Conservation (phyloP, 1,284 basidiomycete genomes). For the Xanthoconium separans region DNA sequence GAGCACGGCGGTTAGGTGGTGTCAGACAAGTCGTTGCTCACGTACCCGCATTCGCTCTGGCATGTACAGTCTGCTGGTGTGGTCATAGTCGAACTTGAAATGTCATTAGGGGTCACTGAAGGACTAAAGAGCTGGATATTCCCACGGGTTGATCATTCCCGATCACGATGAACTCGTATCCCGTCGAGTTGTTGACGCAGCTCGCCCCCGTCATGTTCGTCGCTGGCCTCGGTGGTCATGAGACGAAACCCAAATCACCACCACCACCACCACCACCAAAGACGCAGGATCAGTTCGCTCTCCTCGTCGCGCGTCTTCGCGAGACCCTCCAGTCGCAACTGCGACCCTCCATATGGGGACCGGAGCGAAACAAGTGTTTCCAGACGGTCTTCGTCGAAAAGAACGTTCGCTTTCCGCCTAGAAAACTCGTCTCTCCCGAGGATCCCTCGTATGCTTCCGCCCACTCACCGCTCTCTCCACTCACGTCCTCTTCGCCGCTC, state of each 20-base stretch:
- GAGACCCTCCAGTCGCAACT: slow-evolving; percentile 63
- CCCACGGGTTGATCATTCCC: slow-evolving; percentile 5
- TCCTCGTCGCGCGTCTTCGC: slow-evolving; percentile 55
- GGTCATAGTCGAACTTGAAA: slow-evolving; percentile 1
- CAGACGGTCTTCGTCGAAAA: slow-evolving; percentile 82
- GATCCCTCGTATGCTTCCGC: slow-evolving; percentile 50
- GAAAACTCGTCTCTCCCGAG: slow-evolving; percentile 66
- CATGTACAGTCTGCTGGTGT: slow-evolving; percentile 20
- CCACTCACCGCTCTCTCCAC: slow-evolving; percentile 89
- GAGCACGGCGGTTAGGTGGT: not conserved
- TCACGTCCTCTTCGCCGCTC: slow-evolving; percentile 84
- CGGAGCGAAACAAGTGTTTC: slow-evolving; percentile 70
- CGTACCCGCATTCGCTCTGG: slow-evolving; percentile 21
- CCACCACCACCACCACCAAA: slow-evolving; percentile 32
- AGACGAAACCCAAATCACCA: not conserved
- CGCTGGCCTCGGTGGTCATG: slow-evolving; percentile 64
- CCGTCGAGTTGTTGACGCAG: slow-evolving; percentile 79
- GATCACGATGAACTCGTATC: slow-evolving; percentile 82
- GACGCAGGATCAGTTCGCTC: slow-evolving; percentile 55
- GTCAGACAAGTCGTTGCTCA: not conserved
- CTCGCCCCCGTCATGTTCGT: slow-evolving; percentile 92
- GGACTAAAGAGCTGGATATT: too few species aligned
- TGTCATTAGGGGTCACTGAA: too few species aligned
- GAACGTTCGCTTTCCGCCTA: slow-evolving; percentile 81
- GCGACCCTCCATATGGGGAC: slow-evolving; percentile 62